A percentile compares a stretch with the other conserved stretches of the same genome.
These are phyloP conservation scores for Nicotiana tomentosiformis DNA, from an alignment of 257 asterid species.

Conservation along the genomic window DNA sequence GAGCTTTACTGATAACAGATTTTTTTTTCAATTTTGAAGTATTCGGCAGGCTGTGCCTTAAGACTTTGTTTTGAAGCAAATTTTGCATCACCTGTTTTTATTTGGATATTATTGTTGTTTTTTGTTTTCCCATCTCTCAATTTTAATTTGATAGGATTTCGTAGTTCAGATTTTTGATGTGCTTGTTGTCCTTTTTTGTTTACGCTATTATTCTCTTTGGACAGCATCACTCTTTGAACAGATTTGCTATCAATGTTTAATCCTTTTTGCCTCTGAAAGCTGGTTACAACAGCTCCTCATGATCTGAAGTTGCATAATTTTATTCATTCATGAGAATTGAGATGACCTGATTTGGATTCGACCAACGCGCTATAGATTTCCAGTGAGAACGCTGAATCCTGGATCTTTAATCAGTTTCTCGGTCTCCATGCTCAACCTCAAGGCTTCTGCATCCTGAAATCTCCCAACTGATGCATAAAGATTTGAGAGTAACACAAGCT, in stretches of 20 bases:
- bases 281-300: not conserved
- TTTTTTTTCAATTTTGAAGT: not conserved
- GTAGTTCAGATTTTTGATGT: not conserved
- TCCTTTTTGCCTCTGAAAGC: not conserved
- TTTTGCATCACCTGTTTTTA: not conserved
- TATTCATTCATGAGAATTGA: not conserved
- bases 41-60: not conserved
- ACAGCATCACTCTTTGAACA: not conserved
- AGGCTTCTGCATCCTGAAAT: slow-evolving; percentile 17
- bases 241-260: not conserved
- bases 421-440: slow-evolving; percentile 16
- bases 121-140: not conserved
- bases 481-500: slow-evolving; percentile 17
- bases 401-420: slow-evolving; percentile 10
- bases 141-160: not conserved
- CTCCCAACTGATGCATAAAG: slow-evolving; percentile 23
- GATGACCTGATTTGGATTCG: not conserved
- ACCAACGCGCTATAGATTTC: slow-evolving; percentile 1
- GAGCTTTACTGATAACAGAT: not conserved
- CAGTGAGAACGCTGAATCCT: slow-evolving; percentile 13
- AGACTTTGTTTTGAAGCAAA: not conserved
- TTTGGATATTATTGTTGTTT: not conserved
- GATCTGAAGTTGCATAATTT: not conserved
- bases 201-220: not conserved
- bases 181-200: not conserved